Base-by-base conservation (phyloP, 2,329 filamentous ascomycete species). In the Rhynchosporium agropyri region DNA sequence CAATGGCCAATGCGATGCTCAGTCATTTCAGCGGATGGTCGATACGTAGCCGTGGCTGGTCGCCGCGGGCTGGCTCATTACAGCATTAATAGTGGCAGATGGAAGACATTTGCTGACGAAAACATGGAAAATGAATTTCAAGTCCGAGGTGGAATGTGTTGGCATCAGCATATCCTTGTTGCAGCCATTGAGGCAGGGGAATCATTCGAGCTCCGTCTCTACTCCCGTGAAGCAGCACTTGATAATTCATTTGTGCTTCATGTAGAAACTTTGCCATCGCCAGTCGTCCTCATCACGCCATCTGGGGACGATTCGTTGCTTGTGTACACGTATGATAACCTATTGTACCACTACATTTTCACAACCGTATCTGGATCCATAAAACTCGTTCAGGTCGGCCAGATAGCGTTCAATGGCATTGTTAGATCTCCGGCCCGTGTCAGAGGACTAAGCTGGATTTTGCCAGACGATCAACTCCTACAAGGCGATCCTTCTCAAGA, bases 371-470 rank as follows among this genome's bases (percentile, higher is more conserved):
- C 84, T n/a, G 87, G 82, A 15, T 79, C 87, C 28, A 84, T 96
- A 40, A 88, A 87, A 49, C 83, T 98, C 36, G 85, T 96, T 6
- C 92, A 96, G 74, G 93, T 98, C n/a, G 95, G 96, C 9, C 95
- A 98, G 75, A 99, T 99, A 72, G 94, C 92, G 12, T 95, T 99
- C 70, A 91, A 99, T 75, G 95, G 95, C 51, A 97, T 99, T 66
- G 93, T 99, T 49, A 83, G 95, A 70, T 96, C 95, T 42, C 95
- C 95, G 10, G 92, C 93, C 28, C 85, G 95, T 73, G 95, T 99
- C 4, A 87, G 95, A 69, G 91, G 93, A 9, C 86, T 99, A 46
- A 97, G 92, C 77, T 99, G 95, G 95, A 90, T 99, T 64, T 77
- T 99, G 57, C 95, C 95, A 1, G 94, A 98, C 71, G 88, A 88